Conservation (phyloP, 2,329 filamentous ascomycete genomes). For the Apiospora marii region DNA sequence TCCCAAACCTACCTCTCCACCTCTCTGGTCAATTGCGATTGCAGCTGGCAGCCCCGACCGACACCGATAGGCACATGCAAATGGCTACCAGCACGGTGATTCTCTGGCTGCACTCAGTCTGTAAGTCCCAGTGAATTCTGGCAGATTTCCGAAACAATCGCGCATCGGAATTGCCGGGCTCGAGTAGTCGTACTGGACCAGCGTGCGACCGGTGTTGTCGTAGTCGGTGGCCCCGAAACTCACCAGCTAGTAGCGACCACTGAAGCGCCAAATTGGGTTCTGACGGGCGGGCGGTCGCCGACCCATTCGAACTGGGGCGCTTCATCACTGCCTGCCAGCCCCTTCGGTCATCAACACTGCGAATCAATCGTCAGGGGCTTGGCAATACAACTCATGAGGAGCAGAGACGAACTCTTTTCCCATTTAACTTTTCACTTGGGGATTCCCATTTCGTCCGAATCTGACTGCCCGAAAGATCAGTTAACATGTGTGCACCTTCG, state of each 20-base stretch:
- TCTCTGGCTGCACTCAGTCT: neutral
- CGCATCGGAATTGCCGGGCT: too few relatives aligned
- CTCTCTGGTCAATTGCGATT: neutral
- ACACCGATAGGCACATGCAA: too few relatives aligned
- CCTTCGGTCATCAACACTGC: neutral
- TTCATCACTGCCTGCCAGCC: neutral
- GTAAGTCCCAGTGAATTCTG: too few relatives aligned
- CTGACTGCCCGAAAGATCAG: neutral
- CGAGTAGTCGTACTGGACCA: too few relatives aligned
- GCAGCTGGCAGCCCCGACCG: too few relatives aligned
- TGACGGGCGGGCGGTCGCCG: neutral
- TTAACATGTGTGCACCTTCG: neutral
- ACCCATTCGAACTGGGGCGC: too few relatives aligned
- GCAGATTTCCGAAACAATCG: too few relatives aligned
- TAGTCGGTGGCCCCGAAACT: neutral
- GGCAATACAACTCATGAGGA: neutral
- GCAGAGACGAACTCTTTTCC: neutral
- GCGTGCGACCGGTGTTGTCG: neutral
- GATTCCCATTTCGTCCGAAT: neutral
- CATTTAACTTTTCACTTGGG: neutral
- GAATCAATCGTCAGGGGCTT: neutral
- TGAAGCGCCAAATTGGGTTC: neutral
- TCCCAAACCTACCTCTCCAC: neutral
- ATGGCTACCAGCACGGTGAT: neutral
- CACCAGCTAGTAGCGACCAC: neutral